phyloP scores from a whole-genome alignment of 306 rosid genomes.

The Cucumis melo region DNA sequence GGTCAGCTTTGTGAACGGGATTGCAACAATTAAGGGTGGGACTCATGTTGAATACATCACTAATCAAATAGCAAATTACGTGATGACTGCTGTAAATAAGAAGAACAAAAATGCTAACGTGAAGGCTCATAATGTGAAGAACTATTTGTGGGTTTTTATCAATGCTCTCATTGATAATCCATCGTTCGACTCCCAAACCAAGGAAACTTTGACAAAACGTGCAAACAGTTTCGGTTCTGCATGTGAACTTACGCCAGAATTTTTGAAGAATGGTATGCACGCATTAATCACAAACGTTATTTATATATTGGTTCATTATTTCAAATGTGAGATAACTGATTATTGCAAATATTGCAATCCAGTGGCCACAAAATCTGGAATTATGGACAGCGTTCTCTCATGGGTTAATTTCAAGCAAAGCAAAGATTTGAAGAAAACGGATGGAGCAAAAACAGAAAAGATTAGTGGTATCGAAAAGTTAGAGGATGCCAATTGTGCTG shows the following conservation, averaged over 20 bases:
- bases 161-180: slow-evolving; percentile 92
- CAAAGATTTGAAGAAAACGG: slow-evolving; percentile 84
- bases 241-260: slow-evolving; percentile 67
- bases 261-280: slow-evolving; percentile 65
- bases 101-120: slow-evolving; percentile 87
- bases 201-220: slow-evolving; percentile 75
- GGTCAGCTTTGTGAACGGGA: slow-evolving; percentile 88
- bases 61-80: slow-evolving; percentile 58
- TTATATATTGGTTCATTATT: background rate
- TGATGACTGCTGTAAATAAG: slow-evolving; percentile 74
- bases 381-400: slow-evolving; percentile 75
- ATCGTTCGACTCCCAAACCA: slow-evolving; percentile 94
- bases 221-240: slow-evolving; percentile 77
- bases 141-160: slow-evolving; percentile 88
- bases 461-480: slow-evolving; percentile 71
- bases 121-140: slow-evolving; percentile 88
- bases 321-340: background rate
- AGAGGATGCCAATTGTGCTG: slow-evolving; percentile 93
- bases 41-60: slow-evolving; percentile 84
- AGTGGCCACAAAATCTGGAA: slow-evolving; percentile 79
- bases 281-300: background rate
- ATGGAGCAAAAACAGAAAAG: slow-evolving; percentile 84
- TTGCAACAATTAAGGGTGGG: slow-evolving; percentile 88
- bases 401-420: slow-evolving; percentile 87
- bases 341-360: background rate